Evolutionary conservation across 495 filamentous ascomycete genomes (phyloP).

Genomic region (Aspergillus cristatus): DNA sequence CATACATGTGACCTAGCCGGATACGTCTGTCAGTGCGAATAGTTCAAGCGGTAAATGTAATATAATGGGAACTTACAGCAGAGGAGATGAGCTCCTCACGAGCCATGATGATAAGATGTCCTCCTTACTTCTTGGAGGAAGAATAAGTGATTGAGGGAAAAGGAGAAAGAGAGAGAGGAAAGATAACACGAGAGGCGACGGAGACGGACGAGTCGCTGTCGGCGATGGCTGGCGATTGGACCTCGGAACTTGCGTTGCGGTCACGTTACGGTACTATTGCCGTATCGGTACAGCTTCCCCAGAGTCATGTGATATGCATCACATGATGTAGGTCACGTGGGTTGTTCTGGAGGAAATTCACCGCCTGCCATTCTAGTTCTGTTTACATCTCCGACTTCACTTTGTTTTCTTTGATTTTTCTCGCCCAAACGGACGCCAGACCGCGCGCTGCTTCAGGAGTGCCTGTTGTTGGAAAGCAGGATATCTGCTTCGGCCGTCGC

Average conservation of each 20-base stretch:
- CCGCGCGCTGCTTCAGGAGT: too few relatives aligned
- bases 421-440: too few relatives aligned
- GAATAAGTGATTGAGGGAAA: slow-evolving; percentile 4
- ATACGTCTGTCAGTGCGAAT: slow-evolving; percentile 7
- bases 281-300: slow-evolving; percentile 26
- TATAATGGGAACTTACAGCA: slow-evolving; percentile 47
- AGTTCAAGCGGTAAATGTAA: background rate
- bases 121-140: background rate
- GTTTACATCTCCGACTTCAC: too few relatives aligned
- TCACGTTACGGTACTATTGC: slow-evolving; percentile 3
- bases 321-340: slow-evolving; percentile 2
- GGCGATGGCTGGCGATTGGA: slow-evolving; percentile 18
- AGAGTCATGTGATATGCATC: slow-evolving; percentile 35
- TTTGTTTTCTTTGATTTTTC: too few relatives aligned
- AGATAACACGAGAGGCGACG: background rate
- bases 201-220: slow-evolving; percentile 10
- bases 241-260: slow-evolving; percentile 34
- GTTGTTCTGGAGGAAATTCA: slow-evolving; percentile 1
- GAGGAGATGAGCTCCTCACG: slow-evolving; percentile 81
- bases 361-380: too few relatives aligned
- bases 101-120: slow-evolving; percentile 47
- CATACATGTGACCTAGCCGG: slow-evolving; percentile 32
- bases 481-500: too few relatives aligned
- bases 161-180: slow-evolving; percentile 6
- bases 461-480: too few relatives aligned